Conservation (phyloP, 306 rosid genomes). For the Lathyrus tuberosus region DNA sequence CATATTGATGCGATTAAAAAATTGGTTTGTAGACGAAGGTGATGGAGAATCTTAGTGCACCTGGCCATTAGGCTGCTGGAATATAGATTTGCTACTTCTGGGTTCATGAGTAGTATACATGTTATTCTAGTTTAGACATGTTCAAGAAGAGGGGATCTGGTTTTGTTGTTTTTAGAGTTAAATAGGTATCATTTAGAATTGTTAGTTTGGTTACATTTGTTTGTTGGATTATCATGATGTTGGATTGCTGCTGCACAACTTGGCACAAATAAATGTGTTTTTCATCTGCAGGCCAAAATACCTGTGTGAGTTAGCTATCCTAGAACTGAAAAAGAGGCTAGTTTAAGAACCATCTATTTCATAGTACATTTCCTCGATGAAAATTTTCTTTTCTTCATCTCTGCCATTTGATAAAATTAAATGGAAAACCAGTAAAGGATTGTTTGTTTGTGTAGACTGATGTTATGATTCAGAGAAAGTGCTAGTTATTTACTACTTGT, state of each 20-base stretch:
- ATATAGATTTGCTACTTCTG: slow-evolving; percentile 24
- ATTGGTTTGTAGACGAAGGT: neutral
- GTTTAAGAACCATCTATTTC: neutral
- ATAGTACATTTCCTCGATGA: neutral
- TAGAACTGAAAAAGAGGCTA: neutral
- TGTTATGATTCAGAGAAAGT: neutral
- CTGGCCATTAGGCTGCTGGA: slow-evolving; percentile 25
- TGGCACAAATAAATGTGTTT: neutral
- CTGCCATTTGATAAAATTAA: neutral
- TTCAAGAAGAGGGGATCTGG: slow-evolving; percentile 1
- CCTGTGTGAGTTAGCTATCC: neutral
- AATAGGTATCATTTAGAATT: neutral
- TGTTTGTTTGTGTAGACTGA: slow-evolving; percentile 15
- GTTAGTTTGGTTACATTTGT: slow-evolving; percentile 15
- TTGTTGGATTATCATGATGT: slow-evolving; percentile 21
- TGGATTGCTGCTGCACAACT: slow-evolving; percentile 1
- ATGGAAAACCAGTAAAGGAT: neutral
- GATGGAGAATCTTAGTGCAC: neutral
- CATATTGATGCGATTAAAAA: neutral
- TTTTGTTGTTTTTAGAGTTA: neutral
- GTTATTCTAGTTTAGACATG: neutral
- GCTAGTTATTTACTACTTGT: neutral
- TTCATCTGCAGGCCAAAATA: neutral
- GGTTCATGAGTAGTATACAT: neutral
- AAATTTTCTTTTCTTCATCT: neutral